These are phyloP conservation scores for Geranium brycei DNA, from an alignment of 345 rosid genomes.

Conservation along the genomic window DNA sequence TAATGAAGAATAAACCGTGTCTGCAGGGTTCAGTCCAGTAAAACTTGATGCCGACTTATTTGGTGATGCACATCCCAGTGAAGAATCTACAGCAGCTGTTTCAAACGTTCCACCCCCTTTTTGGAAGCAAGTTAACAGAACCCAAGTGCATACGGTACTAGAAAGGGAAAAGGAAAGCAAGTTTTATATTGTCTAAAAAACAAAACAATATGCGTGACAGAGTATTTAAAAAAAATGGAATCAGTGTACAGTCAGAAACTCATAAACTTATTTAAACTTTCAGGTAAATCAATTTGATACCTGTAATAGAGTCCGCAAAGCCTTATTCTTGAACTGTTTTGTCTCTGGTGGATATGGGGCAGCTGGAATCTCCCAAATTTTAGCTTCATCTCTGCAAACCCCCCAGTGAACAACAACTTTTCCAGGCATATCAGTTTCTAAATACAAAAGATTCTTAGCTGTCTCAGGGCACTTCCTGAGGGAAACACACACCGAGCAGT, in stretches of 20 bases:
- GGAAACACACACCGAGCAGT: constrained; percentile 43
- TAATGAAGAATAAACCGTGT: too few species aligned
- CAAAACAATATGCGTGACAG: too few species aligned
- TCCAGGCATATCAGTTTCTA: constrained; percentile 79
- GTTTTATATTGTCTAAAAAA: too few species aligned
- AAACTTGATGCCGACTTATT: too few species aligned
- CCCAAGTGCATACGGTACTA: too few species aligned
- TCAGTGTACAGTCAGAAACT: neutral
- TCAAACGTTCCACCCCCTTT: too few species aligned
- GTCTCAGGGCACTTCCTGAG: constrained; percentile 57
- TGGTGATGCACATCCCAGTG: too few species aligned
- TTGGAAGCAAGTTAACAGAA: too few species aligned
- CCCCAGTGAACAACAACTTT: constrained; percentile 95
- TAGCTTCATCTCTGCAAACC: constrained; percentile 62
- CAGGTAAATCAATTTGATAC: constrained; percentile 21
- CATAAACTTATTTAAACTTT: constrained; percentile 3
- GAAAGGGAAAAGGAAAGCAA: too few species aligned
- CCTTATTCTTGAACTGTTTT: constrained; percentile 58
- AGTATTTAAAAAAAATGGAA: too few species aligned
- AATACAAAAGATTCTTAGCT: constrained; percentile 38
- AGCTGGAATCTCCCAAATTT: constrained; percentile 74
- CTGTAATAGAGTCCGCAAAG: constrained; percentile 67
- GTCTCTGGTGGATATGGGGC: constrained; percentile 76
- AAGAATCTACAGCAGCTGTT: too few species aligned
- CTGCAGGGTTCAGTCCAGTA: too few species aligned